Evolutionary conservation across 2,329 filamentous ascomycete genomes (phyloP), one percentile per base, ranked within the genome.

Genomic region (Scopulariopsis brevicaulis): DNA sequence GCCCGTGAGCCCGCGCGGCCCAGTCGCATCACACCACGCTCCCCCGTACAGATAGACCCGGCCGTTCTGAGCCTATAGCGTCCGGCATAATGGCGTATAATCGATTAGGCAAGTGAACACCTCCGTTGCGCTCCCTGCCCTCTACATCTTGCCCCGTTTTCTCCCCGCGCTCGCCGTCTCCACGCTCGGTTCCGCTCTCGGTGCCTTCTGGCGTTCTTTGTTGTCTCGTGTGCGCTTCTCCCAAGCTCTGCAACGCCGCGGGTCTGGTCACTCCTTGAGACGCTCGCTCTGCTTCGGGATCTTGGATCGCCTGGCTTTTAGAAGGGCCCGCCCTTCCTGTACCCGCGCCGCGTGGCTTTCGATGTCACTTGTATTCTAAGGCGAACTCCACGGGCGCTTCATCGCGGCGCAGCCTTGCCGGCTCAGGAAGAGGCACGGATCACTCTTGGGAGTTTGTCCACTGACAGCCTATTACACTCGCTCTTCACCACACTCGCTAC

Each of bases 41-140:
- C 46, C 20, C 22, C 20, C 18, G 11, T 40, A 40, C 37, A 40
- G 12, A 8, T 11, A 24, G 10, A 6, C 46, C 20, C n/a, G n/a
- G n/a, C 46, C 46, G 20, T 50, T 8, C 11, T 50, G 11, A 12
- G 11, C n/a, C 46, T 11, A 24, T 24, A 24, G 20, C 32, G 22
- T 8, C 25, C 48, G 57, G 43, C 52, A 59, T 55, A 51, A 62
- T 62, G 61, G 58, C 61, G 52, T 62, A 62, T 48, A 62, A 62
- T 56, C 61, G 59, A 54, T 57, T 62, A 48, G 59, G 61, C 59
- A 61, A 61, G 61, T 62, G 52, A 40, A 35, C 34, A 14, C 52
- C 32, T 35, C 56, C 34, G n/a, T n/a, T 18, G 14, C 40, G 32
- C 4, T 20, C 53, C 53, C 34, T 40, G 20, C 35, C 53, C 55